Evolutionary conservation across 2,329 filamentous ascomycete genomes (phyloP).

Genomic region (Hypoxylon sp.): DNA sequence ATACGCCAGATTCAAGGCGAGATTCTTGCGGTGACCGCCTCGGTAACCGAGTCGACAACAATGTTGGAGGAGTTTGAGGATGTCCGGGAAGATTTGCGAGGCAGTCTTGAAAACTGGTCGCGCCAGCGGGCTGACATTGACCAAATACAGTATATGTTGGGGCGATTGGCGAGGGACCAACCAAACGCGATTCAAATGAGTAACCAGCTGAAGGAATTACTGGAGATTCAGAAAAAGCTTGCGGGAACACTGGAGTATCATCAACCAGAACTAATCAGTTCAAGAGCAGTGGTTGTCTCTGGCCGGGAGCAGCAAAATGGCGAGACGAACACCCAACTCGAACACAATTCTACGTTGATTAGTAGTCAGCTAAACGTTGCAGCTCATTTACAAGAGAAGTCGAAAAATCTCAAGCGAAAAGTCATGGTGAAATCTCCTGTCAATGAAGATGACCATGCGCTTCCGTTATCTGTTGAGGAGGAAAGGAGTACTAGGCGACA

Average conservation of each 20-base stretch:
- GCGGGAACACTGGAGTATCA: constrained; percentile 41
- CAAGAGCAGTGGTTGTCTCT: constrained; percentile 2
- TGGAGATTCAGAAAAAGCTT: constrained; percentile 46
- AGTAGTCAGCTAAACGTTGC: neutral
- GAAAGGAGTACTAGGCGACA: constrained; percentile 51
- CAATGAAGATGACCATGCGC: constrained; percentile 40
- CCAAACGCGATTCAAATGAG: constrained; percentile 39
- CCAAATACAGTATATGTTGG: constrained; percentile 43
- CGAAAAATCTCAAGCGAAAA: constrained; percentile 43
- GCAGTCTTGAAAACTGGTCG: constrained; percentile 46
- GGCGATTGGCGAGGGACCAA: constrained; percentile 41
- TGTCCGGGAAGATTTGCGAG: constrained; percentile 31
- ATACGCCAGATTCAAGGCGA: constrained; percentile 34
- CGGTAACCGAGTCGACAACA: constrained; percentile 32
- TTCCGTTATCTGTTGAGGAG: constrained; percentile 52
- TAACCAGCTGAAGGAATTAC: constrained; percentile 41
- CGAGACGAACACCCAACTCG: constrained; percentile 1
- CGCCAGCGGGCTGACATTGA: constrained; percentile 39
- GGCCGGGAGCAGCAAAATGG: neutral
- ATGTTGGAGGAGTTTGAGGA: constrained; percentile 33
- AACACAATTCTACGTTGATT: neutral
- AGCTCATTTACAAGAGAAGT: constrained; percentile 5
- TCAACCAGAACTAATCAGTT: constrained; percentile 14
- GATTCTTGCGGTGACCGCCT: constrained; percentile 20
- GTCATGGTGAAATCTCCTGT: constrained; percentile 49